Conservation (phyloP, 495 filamentous ascomycete species). For the Talaromyces borbonicus region DNA sequence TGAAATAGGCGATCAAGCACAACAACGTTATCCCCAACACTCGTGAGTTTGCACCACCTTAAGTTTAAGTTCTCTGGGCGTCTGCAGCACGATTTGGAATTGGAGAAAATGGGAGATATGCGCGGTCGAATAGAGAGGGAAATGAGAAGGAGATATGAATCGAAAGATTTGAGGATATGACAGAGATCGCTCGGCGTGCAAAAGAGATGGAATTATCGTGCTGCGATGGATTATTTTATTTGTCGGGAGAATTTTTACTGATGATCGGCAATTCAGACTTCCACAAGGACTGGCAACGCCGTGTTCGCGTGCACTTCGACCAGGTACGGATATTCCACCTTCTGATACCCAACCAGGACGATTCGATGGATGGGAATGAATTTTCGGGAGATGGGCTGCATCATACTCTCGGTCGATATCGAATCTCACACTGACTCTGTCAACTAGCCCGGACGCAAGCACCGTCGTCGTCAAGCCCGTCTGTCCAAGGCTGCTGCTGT, state of each 20-base stretch:
- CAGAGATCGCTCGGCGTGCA: conserved; percentile 13
- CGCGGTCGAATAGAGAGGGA: conserved; percentile 7
- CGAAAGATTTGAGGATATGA: too few relatives aligned
- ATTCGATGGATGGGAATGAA: neutral
- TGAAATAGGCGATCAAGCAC: conserved; percentile 88
- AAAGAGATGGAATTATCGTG: too few relatives aligned
- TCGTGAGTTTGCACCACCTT: conserved; percentile 51
- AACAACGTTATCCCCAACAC: conserved; percentile 98
- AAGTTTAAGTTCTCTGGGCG: too few relatives aligned
- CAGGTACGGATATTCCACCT: conserved; percentile 58
- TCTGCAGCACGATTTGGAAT: conserved; percentile 1
- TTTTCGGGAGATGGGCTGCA: neutral
- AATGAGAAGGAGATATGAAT: conserved; percentile 7
- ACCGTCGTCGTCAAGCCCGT: conserved; percentile 78
- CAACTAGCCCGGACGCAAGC: conserved; percentile 97
- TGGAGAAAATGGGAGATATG: neutral
- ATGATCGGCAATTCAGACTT: conserved; percentile 51
- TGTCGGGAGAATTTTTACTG: conserved; percentile 14
- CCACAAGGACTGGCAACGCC: conserved; percentile 99
- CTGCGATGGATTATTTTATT: neutral
- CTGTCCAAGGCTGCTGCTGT: conserved; percentile 84
- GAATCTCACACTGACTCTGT: too few relatives aligned
- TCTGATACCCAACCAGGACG: conserved; percentile 10
- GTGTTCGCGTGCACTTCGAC: conserved; percentile 97
- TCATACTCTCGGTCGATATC: neutral